These are phyloP conservation scores for Ophiostoma sp. DNA, from an alignment of 2,329 filamentous ascomycete species.

Conservation along the genomic window DNA sequence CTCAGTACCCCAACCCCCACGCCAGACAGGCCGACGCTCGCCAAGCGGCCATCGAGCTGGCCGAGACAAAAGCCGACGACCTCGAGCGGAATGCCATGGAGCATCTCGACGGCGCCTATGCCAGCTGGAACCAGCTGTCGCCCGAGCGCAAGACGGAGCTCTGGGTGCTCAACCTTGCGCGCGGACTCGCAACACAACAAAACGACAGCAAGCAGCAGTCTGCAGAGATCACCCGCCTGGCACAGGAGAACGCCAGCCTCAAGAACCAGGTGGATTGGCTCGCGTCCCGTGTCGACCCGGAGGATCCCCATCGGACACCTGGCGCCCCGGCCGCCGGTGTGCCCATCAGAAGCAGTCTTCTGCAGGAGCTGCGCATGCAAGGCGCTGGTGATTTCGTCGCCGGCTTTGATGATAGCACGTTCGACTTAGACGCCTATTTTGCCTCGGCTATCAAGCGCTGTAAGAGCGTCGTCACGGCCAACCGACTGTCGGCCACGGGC, in stretches of 20 bases:
- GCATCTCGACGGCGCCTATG: conserved; percentile 72
- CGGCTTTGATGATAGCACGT: conserved; percentile 46
- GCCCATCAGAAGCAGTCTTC: conserved; percentile 46
- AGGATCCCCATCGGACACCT: conserved; percentile 53
- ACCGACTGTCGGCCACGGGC: conserved; percentile 41
- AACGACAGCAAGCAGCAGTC: conserved; percentile 50
- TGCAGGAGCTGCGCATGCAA: conserved; percentile 40
- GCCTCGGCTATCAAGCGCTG: conserved; percentile 55
- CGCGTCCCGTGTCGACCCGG: conserved; percentile 38
- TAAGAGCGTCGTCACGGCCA: conserved; percentile 55
- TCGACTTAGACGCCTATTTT: conserved; percentile 49
- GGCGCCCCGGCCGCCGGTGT: conserved; percentile 44
- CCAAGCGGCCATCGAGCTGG: conserved; percentile 42
- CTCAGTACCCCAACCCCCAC: neutral
- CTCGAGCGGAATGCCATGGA: conserved; percentile 65
- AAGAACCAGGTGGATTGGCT: conserved; percentile 56
- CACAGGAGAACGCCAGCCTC: conserved; percentile 54
- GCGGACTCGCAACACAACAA: conserved; percentile 53
- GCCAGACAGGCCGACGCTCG: conserved; percentile 35
- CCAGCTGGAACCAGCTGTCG: conserved; percentile 66
- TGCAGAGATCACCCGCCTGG: conserved; percentile 46
- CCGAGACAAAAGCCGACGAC: conserved; percentile 49
- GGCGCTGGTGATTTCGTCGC: conserved; percentile 42
- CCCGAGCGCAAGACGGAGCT: conserved; percentile 52
- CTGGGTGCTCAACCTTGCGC: conserved; percentile 57